A percentile compares a stretch with the other conserved stretches of the same genome.
Evolutionary conservation across 1,284 basidiomycete genomes (phyloP).

Genomic region (Ustilago curta): DNA sequence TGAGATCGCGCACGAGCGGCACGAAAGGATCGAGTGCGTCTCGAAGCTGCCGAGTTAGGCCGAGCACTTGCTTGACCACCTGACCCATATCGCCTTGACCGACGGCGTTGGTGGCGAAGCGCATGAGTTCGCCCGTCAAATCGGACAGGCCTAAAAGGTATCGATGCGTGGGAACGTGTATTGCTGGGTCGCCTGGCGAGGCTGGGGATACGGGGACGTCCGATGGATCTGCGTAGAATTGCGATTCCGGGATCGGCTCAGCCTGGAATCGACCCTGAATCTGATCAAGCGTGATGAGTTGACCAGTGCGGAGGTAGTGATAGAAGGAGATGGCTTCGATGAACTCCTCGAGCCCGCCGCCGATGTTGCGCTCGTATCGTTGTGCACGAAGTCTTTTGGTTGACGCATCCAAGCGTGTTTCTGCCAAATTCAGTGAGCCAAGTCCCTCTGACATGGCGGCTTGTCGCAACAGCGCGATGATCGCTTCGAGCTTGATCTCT

Average conservation of each 20-base stretch:
- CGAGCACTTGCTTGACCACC: constrained; percentile 50
- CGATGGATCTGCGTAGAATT: constrained; percentile 17
- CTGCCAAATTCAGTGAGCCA: not conserved
- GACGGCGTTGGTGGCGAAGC: constrained; percentile 77
- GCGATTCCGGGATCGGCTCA: constrained; percentile 16
- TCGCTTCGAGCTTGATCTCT: constrained; percentile 78
- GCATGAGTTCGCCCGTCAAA: constrained; percentile 96
- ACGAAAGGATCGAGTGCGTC: constrained; percentile 80
- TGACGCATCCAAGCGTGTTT: not conserved
- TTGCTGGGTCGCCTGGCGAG: not conserved
- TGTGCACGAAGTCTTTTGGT: constrained; percentile 20
- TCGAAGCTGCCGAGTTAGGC: constrained; percentile 50
- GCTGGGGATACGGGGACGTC: not conserved
- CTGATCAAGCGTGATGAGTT: constrained; percentile 78
- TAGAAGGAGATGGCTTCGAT: constrained; percentile 92
- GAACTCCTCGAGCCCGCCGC: constrained; percentile 70
- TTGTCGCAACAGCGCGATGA: constrained; percentile 77
- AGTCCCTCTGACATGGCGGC: constrained; percentile 71
- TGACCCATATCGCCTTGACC: constrained; percentile 38
- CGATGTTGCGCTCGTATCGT: constrained; percentile 60
- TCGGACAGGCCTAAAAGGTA: constrained; percentile 93
- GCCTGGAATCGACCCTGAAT: constrained; percentile 73
- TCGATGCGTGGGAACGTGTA: constrained; percentile 75
- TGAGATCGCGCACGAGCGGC: constrained; percentile 78
- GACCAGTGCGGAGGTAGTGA: constrained; percentile 82